A percentile compares a stretch with the other conserved stretches of the same genome.
Evolutionary conservation across 1,139 yeast species (phyloP).

Genomic region (Pichia sp.): DNA sequence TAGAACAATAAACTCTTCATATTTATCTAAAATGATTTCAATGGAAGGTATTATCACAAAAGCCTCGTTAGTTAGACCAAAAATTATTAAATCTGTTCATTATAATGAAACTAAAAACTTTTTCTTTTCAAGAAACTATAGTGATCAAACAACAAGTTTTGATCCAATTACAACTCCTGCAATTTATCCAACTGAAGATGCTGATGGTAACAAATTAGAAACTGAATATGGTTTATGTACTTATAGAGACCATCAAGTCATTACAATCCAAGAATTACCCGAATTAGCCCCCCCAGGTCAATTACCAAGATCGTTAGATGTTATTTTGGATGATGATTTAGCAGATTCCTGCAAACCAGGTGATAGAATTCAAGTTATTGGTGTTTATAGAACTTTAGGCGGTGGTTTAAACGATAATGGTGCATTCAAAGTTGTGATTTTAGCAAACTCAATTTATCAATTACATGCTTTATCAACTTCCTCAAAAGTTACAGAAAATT

Average conservation of each 20-base stretch:
- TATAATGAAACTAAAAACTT: slow-evolving; percentile 80
- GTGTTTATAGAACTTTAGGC: slow-evolving; percentile 89
- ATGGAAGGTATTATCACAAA: slow-evolving; percentile 95
- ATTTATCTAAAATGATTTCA: slow-evolving; percentile 75
- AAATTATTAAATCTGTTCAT: slow-evolving; percentile 86
- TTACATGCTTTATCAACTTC: slow-evolving; percentile 86
- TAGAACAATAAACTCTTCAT: slow-evolving; percentile 71
- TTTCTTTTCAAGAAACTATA: slow-evolving; percentile 86
- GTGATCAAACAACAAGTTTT: slow-evolving; percentile 88
- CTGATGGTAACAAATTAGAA: slow-evolving; percentile 77
- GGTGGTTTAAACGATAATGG: slow-evolving; percentile 62
- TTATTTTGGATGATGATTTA: slow-evolving; percentile 85
- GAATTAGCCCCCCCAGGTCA: slow-evolving; percentile 98
- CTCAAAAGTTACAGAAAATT: slow-evolving; percentile 65
- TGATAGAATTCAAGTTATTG: slow-evolving; percentile 90
- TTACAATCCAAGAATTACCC: slow-evolving; percentile 96
- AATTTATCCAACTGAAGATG: slow-evolving; percentile 88
- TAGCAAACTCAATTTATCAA: slow-evolving; percentile 86
- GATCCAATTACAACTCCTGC: slow-evolving; percentile 82
- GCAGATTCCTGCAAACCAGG: slow-evolving; percentile 95
- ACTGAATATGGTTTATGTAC: slow-evolving; percentile 94
- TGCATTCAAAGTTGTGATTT: slow-evolving; percentile 70
- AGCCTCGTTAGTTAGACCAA: slow-evolving; percentile 90
- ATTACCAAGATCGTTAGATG: slow-evolving; percentile 87
- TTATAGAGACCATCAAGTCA: slow-evolving; percentile 88